These are phyloP conservation scores for Alternaria sp. DNA, from an alignment of 2,329 filamentous ascomycete genomes.

Conservation along the genomic window DNA sequence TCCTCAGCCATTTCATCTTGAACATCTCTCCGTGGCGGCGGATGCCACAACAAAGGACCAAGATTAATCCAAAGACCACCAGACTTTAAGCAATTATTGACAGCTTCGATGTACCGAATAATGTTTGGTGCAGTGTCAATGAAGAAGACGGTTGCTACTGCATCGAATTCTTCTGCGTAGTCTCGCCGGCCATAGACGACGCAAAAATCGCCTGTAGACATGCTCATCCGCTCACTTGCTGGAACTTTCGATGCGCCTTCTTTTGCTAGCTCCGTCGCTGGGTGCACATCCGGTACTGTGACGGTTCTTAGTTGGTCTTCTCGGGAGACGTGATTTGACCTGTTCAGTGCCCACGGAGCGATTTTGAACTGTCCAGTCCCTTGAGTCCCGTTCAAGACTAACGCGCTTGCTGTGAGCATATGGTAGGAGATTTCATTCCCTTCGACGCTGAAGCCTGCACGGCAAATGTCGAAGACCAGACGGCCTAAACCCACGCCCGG, in stretches of 20 bases:
- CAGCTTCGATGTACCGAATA: conserved; percentile 86
- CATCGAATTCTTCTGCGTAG: conserved; percentile 73
- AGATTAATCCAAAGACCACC: conserved; percentile 89
- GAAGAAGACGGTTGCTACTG: conserved; percentile 91
- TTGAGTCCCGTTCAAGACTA: conserved; percentile 74
- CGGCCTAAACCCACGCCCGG: conserved; percentile 90
- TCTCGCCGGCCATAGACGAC: conserved; percentile 77
- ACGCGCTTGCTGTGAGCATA: conserved; percentile 84
- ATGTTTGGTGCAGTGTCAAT: conserved; percentile 96
- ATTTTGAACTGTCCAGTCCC: conserved; percentile 71
- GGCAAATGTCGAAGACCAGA: conserved; percentile 85
- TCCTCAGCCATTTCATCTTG: conserved; percentile 12
- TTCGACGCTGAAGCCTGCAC: conserved; percentile 75
- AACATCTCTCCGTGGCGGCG: conserved; percentile 69
- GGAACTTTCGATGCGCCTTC: conserved; percentile 29
- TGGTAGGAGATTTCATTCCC: conserved; percentile 97
- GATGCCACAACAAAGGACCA: conserved; percentile 94
- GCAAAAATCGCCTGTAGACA: conserved; percentile 93
- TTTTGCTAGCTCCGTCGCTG: conserved; percentile 49
- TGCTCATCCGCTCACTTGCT: conserved; percentile 77
- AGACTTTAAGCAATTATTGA: conserved; percentile 76
- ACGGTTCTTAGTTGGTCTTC: conserved; percentile 78
- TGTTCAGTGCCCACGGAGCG: conserved; percentile 85
- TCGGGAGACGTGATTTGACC: conserved; percentile 83
- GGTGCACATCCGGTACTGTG: conserved; percentile 76